Evolutionary conservation across 768 basidiomycete genomes (phyloP), one percentile per base, ranked within the genome.

Genomic region (Leccinum sublutescens): DNA sequence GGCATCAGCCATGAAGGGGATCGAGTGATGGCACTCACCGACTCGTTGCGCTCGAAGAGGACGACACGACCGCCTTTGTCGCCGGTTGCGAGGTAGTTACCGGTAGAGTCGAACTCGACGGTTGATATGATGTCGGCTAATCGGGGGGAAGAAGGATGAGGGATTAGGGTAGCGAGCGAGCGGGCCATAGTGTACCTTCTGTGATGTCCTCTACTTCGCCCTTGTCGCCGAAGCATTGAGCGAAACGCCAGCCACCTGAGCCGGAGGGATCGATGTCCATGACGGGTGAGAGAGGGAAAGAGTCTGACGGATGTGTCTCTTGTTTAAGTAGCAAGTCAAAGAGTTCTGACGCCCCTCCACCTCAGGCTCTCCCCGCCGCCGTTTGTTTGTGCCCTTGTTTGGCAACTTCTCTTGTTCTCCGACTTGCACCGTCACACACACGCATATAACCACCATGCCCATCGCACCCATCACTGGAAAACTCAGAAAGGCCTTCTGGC

Each of bases 171-270:
- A 45, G 51, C 50, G 55, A 57, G 25, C 12, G 61, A 64, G 64
- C 31, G 19, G 21, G 47, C 70, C 82, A 45, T 2, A 4, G 61
- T 63, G 61, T 63, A 95, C 95, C 97, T 82, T 99, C 97, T 60
- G 97, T 99, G 72, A 99, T 98, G 75, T 99, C 97, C 72, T 98
- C 97, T 36, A 98, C 96, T 75, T 97, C 92, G 67, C 91, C 96
- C 84, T 99, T 99, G 83, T 99, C 97, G 64, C 97, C 97, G 73
- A 99, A 99, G 79, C 97, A 99, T 72, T 99, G 97, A 55, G 97
- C 96, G 78, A 99, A 99, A 69, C 96, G 88, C 97, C 97, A 99
- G 68, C 89, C 89, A 69, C 89, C 89, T 72, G 89, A 89, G 69
- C 87, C 83, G 56, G 84, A 82, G 76, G 89, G 86, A 78, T 93